Evolutionary conservation across 2,329 filamentous ascomycete species (phyloP), one percentile per base, ranked within the genome.

Genomic region (Pseudogymnoascus sp.): DNA sequence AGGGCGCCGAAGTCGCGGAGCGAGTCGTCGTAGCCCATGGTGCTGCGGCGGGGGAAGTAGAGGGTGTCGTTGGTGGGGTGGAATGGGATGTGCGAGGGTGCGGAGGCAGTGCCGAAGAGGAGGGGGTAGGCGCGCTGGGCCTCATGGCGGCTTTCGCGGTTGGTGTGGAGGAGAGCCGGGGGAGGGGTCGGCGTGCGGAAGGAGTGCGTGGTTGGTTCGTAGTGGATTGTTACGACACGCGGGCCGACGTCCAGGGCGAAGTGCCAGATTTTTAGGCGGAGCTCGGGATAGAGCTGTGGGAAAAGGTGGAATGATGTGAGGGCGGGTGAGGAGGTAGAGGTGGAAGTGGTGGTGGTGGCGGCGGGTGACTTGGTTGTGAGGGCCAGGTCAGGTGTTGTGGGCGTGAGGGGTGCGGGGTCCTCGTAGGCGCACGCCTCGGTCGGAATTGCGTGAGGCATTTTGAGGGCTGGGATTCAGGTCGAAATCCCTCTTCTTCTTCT

Each of bases 111-210:
- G 72, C 62, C 78, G 40, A 72, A 72, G 15, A 61, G 65, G 40
- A 72, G 65, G 7, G 59, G 65, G 59, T 72, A 81, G 40, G 75
- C 64, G 50, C 72, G 71, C 60, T 77, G 68, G 23, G 75, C 76
- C 67, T 80, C 78, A 38, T 68, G 64, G 38, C 79, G 75, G 6
- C 79, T 75, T 69, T 81, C 79, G 33, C 68, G 75, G 65, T 72
- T 77, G 64, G 72, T 72, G 38, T 78, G 77, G 13, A 81, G 74
- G 44, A 78, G 68, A 10, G 74, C 67, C 0, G 79, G 79, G 11
- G 75, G 75, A 35, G 71, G 67, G 7, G 78, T 73, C 4, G 71
- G 70, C 10, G 76, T 74, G 26, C 70, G 68, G 68, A 76, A 80
- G 59, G 69, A 69, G 67, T 79, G 75, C 6, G 69, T 62, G 9